Evolutionary conservation across 345 rosid genomes (phyloP), one percentile per base, ranked within the genome.

Genomic region (Raphanus sativus): DNA sequence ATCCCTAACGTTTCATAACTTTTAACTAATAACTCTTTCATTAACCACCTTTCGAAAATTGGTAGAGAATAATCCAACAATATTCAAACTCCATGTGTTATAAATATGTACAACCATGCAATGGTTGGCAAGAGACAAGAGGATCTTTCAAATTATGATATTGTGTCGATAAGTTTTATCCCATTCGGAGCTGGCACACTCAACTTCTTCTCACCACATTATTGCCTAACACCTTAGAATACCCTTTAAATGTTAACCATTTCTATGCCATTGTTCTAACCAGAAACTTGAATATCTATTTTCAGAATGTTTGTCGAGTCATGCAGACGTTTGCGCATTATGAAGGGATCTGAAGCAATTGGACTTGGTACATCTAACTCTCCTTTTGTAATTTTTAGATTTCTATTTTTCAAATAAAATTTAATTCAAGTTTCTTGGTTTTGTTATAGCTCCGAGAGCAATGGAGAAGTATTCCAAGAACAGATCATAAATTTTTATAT

Each of bases 261-360:
- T 67, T 30, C 1, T 61, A 55, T 38, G 26, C 75, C 15, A 17
- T 69, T 64, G 58, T 71, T 77, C 60, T 63, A 75, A 68, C 65
- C 42, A 36, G 12, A 67, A 79, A 73, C 26, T 38, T 68, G 29
- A 69, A 62, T 74, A 63, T 81, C 56, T 34, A 12, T 70, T 69
- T 38, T 63, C 86, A 94, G 97, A 86, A 94, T 94, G 97, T 94
- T 91, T 65, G 96, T 94, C 32, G 87, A 88, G 42, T 90, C 98
- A 21, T 94, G 98, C 94, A 91, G 87, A 86, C 96, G 98, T 73
- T 73, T 94, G 81, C 97, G 97, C 82, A 85, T 91, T 72, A 91
- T 94, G 97, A 94, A 90, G 80, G 97, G 97, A 67, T 90, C 98
- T 3, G 98, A 94, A 80, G 97, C 97, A 61, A 88, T 91, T 81